Percentiles rank a stretch among this genome's conserved stretches.
phyloP scores from a whole-genome alignment of 2,329 filamentous ascomycete species.

The Dothiorella sarmentorum region DNA sequence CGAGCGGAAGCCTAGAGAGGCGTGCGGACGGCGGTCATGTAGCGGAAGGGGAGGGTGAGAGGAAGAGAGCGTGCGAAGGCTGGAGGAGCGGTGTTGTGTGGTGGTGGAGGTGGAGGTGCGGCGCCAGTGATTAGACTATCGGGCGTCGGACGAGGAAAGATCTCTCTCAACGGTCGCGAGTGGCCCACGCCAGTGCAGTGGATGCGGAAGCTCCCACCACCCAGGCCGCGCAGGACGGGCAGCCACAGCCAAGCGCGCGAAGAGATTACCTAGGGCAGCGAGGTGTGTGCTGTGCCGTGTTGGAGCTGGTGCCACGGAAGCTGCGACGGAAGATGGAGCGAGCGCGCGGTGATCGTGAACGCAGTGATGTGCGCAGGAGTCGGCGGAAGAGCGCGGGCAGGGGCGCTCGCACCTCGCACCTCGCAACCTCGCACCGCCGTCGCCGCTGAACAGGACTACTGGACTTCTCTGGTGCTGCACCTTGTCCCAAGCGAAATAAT shows the following conservation, averaged over 20 bases:
- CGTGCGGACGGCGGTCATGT: slow-evolving; percentile 33
- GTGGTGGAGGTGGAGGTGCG: slow-evolving; percentile 18
- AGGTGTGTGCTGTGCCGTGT: slow-evolving; percentile 17
- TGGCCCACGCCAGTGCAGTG: slow-evolving; percentile 16
- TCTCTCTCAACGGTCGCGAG: slow-evolving; percentile 23
- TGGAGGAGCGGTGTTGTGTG: slow-evolving; percentile 14
- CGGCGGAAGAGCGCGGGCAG: slow-evolving; percentile 12
- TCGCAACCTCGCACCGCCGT: background rate
- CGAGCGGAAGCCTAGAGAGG: slow-evolving; percentile 33
- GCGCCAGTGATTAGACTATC: slow-evolving; percentile 18
- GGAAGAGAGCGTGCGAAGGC: slow-evolving; percentile 26
- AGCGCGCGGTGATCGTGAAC: slow-evolving; percentile 16
- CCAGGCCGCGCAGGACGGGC: slow-evolving; percentile 18
- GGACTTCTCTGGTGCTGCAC: slow-evolving; percentile 14
- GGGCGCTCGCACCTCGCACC: background rate
- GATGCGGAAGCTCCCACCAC: slow-evolving; percentile 21
- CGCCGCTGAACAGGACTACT: too few relatives aligned
- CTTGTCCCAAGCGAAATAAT: slow-evolving; percentile 15
- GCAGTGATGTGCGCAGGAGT: slow-evolving; percentile 15
- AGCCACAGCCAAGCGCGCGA: slow-evolving; percentile 18
- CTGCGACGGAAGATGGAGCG: slow-evolving; percentile 18
- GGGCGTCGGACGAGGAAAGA: slow-evolving; percentile 18
- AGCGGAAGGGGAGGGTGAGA: slow-evolving; percentile 20
- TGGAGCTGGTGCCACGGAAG: slow-evolving; percentile 20
- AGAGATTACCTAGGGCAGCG: slow-evolving; percentile 20